Evolutionary conservation across 306 rosid genomes (phyloP), one percentile per base, ranked within the genome.

Genomic region (Dryas alaskensis): DNA sequence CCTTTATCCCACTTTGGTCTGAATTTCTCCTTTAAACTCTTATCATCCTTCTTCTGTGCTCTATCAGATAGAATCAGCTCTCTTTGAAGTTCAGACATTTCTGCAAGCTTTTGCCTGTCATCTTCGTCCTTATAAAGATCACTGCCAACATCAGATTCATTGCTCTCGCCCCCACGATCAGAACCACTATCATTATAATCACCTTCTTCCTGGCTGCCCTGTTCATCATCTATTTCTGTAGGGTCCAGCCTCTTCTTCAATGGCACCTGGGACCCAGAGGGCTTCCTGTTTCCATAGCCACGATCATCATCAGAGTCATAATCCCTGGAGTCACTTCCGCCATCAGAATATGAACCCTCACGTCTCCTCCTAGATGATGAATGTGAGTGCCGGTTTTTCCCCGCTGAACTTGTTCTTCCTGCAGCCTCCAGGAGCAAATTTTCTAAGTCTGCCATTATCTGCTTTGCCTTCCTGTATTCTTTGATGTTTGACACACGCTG

Each of bases 81-180:
- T 78, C 99, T 92, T 75, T 94, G 90, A 76, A 94, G 90, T 78
- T 94, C 99, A 76, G 96, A 83, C 99, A 94, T 94, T 82, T 92
- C 96, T 25, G 93, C 84, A 63, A 92, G 96, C 73, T 92, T 94
- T 51, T 74, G 77, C 69, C 90, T 72, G 69, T 92, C 96, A 53
- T 90, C 92, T 4, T 94, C 96, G 50, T 92, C 84, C 84, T 90
- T 94, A 73, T 92, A 94, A 72, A 94, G 99, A 86, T 90, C 99
- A 70, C 83, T 92, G 1, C 97, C 96, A 72, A 94, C 79, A 78
- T 92, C 87, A 12, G 95, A 88, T 60, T 83, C 97, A 47, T 88
- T 90, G 76, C 90, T 88, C 37, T 85, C 88, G 6, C 83, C 93
- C 52, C 78, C 92, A 4, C 12, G 82, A 43, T 86, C 92, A 4